These are phyloP conservation scores for Ogataea hybrid DNA, from an alignment of 1,139 yeast species.

Conservation along the genomic window DNA sequence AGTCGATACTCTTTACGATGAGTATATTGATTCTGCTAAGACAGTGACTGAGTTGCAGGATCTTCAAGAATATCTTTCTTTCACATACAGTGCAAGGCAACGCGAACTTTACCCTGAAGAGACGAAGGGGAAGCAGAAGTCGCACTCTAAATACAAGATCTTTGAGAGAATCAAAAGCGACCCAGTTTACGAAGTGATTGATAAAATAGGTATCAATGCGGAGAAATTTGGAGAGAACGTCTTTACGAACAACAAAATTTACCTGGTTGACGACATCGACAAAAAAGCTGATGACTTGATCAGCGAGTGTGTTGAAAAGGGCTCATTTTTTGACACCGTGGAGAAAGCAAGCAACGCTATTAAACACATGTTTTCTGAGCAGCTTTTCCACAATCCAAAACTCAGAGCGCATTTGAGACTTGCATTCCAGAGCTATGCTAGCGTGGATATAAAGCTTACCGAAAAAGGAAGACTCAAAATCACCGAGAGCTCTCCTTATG, in stretches of 20 bases:
- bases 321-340: slow-evolving; percentile 55
- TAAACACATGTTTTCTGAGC: slow-evolving; percentile 73
- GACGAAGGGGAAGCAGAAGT: slow-evolving; percentile 37
- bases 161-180: slow-evolving; percentile 77
- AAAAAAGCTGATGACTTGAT: slow-evolving; percentile 59
- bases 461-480: slow-evolving; percentile 85
- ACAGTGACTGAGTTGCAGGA: slow-evolving; percentile 85
- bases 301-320: slow-evolving; percentile 46
- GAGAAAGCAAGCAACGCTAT: slow-evolving; percentile 67
- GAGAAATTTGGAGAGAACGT: slow-evolving; percentile 84
- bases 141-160: slow-evolving; percentile 69
- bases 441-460: slow-evolving; percentile 72
- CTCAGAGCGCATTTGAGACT: slow-evolving; percentile 74
- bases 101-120: slow-evolving; percentile 35
- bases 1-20: slow-evolving; percentile 62
- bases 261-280: slow-evolving; percentile 71
- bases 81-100: slow-evolving; percentile 73
- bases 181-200: slow-evolving; percentile 64
- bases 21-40: slow-evolving; percentile 51
- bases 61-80: slow-evolving; percentile 77
- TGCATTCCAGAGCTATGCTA: slow-evolving; percentile 65
- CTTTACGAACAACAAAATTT: slow-evolving; percentile 66
- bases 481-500: slow-evolving; percentile 76
- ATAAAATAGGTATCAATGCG: slow-evolving; percentile 74
- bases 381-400: slow-evolving; percentile 77